Evolutionary conservation across 805 yeast species (phyloP).

Genomic region (Nakazawaea populi): DNA sequence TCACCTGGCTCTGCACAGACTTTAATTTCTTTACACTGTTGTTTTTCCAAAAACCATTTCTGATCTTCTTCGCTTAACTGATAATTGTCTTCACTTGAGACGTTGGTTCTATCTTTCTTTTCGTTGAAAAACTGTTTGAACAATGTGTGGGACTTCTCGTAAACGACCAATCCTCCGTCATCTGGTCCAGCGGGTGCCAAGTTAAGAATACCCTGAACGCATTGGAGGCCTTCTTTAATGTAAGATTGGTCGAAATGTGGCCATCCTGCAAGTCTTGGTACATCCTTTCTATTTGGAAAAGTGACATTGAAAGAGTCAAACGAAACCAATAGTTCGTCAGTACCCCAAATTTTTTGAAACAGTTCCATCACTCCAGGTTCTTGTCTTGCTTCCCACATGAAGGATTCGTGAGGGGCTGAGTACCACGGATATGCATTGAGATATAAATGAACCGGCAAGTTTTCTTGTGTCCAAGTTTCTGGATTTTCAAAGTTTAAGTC

Average conservation of each 20-base stretch:
- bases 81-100: conserved; percentile 18
- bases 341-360: conserved; percentile 23
- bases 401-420: conserved; percentile 22
- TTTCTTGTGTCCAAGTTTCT: conserved; percentile 23
- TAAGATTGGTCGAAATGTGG: conserved; percentile 30
- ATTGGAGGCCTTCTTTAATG: conserved; percentile 20
- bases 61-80: conserved; percentile 15
- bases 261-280: conserved; percentile 17
- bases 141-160: conserved; percentile 18
- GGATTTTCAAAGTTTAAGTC: conserved; percentile 19
- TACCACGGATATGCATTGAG: conserved; percentile 15
- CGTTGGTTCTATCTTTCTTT: conserved; percentile 11
- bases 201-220: conserved; percentile 27
- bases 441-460: conserved; percentile 18
- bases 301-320: conserved; percentile 26
- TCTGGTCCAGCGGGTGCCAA: conserved; percentile 18
- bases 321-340: conserved; percentile 24
- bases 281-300: conserved; percentile 19
- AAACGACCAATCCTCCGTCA: conserved; percentile 27
- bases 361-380: conserved; percentile 20
- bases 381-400: conserved; percentile 26
- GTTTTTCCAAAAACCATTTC: conserved; percentile 18
- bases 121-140: conserved; percentile 19
- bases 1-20: conserved; percentile 27
- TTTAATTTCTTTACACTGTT: conserved; percentile 22